Base-by-base conservation (phyloP, 164 flowering plant species). In the Vitis rupestris region DNA sequence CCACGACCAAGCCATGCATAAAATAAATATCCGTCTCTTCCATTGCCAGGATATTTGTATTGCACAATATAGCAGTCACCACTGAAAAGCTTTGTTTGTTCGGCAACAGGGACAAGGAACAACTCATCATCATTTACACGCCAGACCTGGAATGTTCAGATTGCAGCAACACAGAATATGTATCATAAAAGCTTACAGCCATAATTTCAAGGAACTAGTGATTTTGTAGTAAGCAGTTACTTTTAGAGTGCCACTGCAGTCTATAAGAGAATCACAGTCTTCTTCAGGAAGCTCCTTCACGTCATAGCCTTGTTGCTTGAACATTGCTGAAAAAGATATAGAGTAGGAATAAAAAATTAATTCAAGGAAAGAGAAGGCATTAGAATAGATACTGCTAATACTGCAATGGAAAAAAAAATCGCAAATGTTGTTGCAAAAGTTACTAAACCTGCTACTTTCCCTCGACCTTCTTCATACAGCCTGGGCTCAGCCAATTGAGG, bases 61-160 rank as follows among this genome's bases (percentile, higher is more conserved):
- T 86, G 89, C 70, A 88, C 70, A 61, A 92, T 80, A 71, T 85
- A 92, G 81, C 97, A 90, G 70, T 92, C 95, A 29, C 90, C 90
- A 76, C 82, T 84, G 70, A 65, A 90, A 71, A 92, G 73, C 72
- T 84, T 90, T 61, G 66, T 58, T 68, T 72, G 80, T 50, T 80
- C 85, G 1, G 65, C 60, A 70, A 48, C 73, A 29, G 89, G 79
- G 77, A 85, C 16, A 60, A 78, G 80, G 53, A 62, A 69, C 57
- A 75, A 14, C 15, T 83, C 75, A 71, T 82, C 80, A 61, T 74
- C 82, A 79, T 85, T 72, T 10, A 88, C 88, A 49, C 82, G 81
- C 93, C 93, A 90, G 70, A 88, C 97, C 97, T 91, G 73, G 73
- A 79, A 31, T 48, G 44, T 63, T 37, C 70, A 27, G 44, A 66